These are phyloP conservation scores for Saccharomycopsis javanensis DNA, from an alignment of 805 yeast species.

Conservation along the genomic window DNA sequence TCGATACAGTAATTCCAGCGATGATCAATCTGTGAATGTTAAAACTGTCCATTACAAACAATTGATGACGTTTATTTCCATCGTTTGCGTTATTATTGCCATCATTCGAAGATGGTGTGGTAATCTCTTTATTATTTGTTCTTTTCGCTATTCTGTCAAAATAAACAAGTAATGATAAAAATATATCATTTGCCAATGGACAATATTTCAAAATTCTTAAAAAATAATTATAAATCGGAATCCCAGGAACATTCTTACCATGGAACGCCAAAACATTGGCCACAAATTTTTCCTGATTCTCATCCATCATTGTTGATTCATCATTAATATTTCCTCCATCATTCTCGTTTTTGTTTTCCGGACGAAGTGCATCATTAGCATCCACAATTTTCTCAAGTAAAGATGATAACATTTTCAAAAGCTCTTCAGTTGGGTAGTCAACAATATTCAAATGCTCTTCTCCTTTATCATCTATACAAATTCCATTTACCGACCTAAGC, in stretches of 20 bases:
- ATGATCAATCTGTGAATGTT: slow-evolving; percentile 91
- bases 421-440: slow-evolving; percentile 70
- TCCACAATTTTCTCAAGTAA: slow-evolving; percentile 78
- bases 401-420: slow-evolving; percentile 77
- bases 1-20: slow-evolving; percentile 90
- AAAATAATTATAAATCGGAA: slow-evolving; percentile 79
- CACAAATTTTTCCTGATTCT: slow-evolving; percentile 35
- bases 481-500: slow-evolving; percentile 20
- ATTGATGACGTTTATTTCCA: slow-evolving; percentile 29
- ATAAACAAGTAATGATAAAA: slow-evolving; percentile 79
- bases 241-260: slow-evolving; percentile 95
- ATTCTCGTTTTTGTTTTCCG: slow-evolving; percentile 61
- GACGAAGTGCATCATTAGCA: slow-evolving; percentile 77
- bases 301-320: slow-evolving; percentile 28
- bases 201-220: slow-evolving; percentile 90
- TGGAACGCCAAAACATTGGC: slow-evolving; percentile 82
- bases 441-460: slow-evolving; percentile 65
- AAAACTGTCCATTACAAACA: slow-evolving; percentile 92
- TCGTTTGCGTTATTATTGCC: background rate
- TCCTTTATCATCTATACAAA: slow-evolving; percentile 12
- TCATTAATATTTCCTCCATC: slow-evolving; percentile 81
- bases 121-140: slow-evolving; percentile 37
- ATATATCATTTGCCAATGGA: slow-evolving; percentile 97
- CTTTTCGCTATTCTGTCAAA: slow-evolving; percentile 88
- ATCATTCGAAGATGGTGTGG: slow-evolving; percentile 16